Base-by-base conservation (phyloP, 192 early-diverging fungal species). In the Globomyces pollinis-pini region DNA sequence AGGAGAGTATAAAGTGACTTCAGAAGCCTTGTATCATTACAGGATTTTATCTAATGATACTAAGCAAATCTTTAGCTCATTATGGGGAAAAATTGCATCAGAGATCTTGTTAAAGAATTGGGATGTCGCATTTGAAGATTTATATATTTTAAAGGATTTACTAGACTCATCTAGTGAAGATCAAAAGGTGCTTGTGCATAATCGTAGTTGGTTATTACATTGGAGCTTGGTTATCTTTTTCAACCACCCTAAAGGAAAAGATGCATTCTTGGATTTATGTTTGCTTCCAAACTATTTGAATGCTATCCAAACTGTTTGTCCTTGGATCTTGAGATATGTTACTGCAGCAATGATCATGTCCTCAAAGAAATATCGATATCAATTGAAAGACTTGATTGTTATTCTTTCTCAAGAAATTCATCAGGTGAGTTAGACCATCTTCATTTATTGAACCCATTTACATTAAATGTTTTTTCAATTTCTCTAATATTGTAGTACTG, bases 211-310 rank as follows among this genome's bases (percentile, higher is more conserved):
- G 89, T 75, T 98, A 50, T 78, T 98, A 67, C 94, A 96, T 80
- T 95, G 93, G 92, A 89, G 91, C 24, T 80, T 96, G 57, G 96
- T 96, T 74, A 93, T 98, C 36, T 96, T 93, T 79, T 96, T 98
- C 76, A 95, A 95, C 78, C 95, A 96, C 73, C 88, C 93, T 52
- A 90, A 89, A 73, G 91, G 95, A 30, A 88, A 90, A 42, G 94
- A 98, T 74, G 89, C 81, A 61, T 87, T 96, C 58, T 79, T 93
- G 39, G 95, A 98, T 70, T 80, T 94, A 64, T 92, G 95, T 77
- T 78, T 96, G 68, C 76, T 83, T 60, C 86, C 91, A 50, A 79
- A 81, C 59, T 97, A 98, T 75, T 84, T 94, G 71, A 98, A 94
- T 84, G 91, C 94, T 4, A 94, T 98, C 66, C 94, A 98, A 70